Conservation (phyloP, 495 filamentous ascomycete species). For the Aspergillus baeticus region DNA sequence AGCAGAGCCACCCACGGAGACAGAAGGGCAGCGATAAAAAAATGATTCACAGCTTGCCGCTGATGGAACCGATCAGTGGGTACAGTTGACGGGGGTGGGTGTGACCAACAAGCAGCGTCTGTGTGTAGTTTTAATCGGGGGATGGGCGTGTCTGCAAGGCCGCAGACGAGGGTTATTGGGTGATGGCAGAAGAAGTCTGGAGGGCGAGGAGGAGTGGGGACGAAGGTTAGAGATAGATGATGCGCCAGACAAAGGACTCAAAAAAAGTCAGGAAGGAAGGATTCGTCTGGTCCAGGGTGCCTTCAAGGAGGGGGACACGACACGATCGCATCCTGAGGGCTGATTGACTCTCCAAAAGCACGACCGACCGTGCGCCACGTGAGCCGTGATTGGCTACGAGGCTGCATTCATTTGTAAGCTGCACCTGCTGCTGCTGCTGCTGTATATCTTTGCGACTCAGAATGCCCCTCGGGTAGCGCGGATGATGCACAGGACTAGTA, state of each 20-base stretch:
- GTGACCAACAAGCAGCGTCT: conserved; percentile 21
- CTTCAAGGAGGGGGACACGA: conserved; percentile 5
- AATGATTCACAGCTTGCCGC: conserved; percentile 24
- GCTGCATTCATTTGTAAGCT: conserved; percentile 11
- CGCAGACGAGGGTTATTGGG: conserved; percentile 18
- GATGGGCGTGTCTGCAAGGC: conserved; percentile 9
- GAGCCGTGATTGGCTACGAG: conserved; percentile 14
- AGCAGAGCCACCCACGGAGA: conserved; percentile 12
- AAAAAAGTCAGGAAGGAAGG: conserved; percentile 10
- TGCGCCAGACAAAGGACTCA: conserved; percentile 15
- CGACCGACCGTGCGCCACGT: conserved; percentile 11
- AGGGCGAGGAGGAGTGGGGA: conserved; percentile 19
- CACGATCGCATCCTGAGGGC: conserved; percentile 17
- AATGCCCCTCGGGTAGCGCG: conserved; percentile 20
- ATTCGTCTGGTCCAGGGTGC: conserved; percentile 4
- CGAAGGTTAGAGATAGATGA: conserved; percentile 19
- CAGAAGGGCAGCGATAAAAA: conserved; percentile 7
- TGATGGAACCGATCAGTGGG: conserved; percentile 29
- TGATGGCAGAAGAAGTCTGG: conserved; percentile 11
- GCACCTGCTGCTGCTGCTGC: neutral
- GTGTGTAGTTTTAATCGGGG: conserved; percentile 14
- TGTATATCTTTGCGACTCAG: neutral
- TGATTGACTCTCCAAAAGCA: neutral
- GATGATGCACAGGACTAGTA: conserved; percentile 9
- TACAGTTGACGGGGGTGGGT: conserved; percentile 21